Conservation (phyloP, 176 grass and related monocot genomes). For the Typha latifolia region DNA sequence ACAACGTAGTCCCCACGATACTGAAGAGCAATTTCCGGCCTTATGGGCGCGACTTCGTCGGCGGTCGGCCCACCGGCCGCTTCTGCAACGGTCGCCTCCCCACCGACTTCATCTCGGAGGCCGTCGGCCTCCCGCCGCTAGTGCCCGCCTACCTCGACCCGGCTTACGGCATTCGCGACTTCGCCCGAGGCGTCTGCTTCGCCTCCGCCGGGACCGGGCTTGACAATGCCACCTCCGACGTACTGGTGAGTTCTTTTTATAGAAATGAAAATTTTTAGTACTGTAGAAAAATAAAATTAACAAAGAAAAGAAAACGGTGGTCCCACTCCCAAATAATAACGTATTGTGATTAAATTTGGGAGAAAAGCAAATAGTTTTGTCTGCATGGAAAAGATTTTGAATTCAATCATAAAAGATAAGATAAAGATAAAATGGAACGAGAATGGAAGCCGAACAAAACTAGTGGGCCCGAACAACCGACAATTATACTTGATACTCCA, state of each 20-base stretch:
- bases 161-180: conserved; percentile 46
- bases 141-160: conserved; percentile 83
- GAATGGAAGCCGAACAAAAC: no score
- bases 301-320: no score
- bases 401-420: no score
- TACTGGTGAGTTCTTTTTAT: conserved; percentile 41
- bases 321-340: no score
- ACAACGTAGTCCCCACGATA: conserved; percentile 55
- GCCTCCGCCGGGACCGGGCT: conserved; percentile 90
- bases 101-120: conserved; percentile 71
- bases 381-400: no score
- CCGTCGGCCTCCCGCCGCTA: conserved; percentile 56
- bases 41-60: conserved; percentile 66
- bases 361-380: no score
- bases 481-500: no score
- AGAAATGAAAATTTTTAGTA: background rate
- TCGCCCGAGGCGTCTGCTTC: conserved; percentile 77
- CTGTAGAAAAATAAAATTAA: no score
- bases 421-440: no score
- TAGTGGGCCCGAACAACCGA: no score
- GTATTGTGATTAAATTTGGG: no score
- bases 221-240: conserved; percentile 64
- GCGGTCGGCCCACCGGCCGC: conserved; percentile 45
- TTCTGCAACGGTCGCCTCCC: conserved; percentile 73
- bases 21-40: conserved; percentile 81